These are phyloP conservation scores for Gnetum montanum DNA, from an alignment of 75 land plant species.

Conservation along the genomic window DNA sequence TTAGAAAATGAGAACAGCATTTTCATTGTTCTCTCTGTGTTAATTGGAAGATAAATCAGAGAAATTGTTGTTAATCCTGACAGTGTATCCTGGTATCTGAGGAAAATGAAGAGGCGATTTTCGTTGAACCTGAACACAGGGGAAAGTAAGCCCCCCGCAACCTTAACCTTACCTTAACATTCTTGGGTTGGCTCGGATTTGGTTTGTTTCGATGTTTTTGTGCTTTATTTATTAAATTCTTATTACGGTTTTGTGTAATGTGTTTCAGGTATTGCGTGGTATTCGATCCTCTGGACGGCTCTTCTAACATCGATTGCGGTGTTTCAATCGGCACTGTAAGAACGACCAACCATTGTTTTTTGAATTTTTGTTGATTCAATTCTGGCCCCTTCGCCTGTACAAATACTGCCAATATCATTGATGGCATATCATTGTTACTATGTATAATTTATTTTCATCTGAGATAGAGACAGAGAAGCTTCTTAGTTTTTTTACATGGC, in stretches of 20 bases:
- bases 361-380: neutral
- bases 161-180: neutral
- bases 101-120: conserved; percentile 89
- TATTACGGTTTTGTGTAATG: too few species aligned
- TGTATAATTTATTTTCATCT: too few species aligned
- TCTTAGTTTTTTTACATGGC: too few species aligned
- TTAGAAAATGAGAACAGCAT: neutral
- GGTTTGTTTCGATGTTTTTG: neutral
- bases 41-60: conserved; percentile 9
- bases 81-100: conserved; percentile 97
- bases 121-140: conserved; percentile 63
- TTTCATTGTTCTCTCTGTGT: conserved; percentile 16
- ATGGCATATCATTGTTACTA: too few species aligned
- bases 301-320: conserved; percentile 98
- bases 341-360: neutral
- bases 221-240: neutral
- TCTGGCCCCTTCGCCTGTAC: neutral
- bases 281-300: conserved; percentile 97
- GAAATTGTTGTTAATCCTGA: neutral
- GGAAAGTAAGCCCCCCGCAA: conserved; percentile 70
- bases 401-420: too few species aligned
- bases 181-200: neutral
- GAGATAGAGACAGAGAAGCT: too few species aligned
- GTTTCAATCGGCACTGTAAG: conserved; percentile 96
- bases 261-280: conserved; percentile 94